Conservation (phyloP, 352 stramenopile genomes). For the Phytophthora ohioensis region DNA sequence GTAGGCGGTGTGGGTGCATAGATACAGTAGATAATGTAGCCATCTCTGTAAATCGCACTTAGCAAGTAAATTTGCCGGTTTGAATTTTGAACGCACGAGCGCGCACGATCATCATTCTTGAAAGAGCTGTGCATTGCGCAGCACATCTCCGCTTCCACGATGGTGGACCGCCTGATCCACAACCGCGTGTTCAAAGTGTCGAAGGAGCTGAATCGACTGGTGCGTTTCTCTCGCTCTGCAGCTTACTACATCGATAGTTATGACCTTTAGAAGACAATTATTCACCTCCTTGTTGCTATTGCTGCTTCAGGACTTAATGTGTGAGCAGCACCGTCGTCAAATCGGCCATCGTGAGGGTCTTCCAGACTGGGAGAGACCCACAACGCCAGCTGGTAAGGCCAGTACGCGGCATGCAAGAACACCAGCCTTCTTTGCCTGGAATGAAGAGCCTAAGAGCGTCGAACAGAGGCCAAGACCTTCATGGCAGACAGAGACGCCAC, state of each 20-base stretch:
- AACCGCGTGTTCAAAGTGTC: slow-evolving; percentile 70
- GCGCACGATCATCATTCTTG: background rate
- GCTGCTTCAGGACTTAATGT: slow-evolving; percentile 47
- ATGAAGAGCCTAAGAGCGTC: slow-evolving; percentile 18
- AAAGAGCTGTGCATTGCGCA: background rate
- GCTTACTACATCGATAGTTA: background rate
- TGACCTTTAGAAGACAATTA: slow-evolving; percentile 1
- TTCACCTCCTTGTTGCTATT: background rate
- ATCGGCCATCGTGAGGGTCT: slow-evolving; percentile 54
- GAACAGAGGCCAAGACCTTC: background rate
- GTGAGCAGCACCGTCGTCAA: slow-evolving; percentile 64
- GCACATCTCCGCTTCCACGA: slow-evolving; percentile 6
- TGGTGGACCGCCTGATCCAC: slow-evolving; percentile 37
- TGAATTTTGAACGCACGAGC: slow-evolving; percentile 12
- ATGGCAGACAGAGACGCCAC: slow-evolving; percentile 28
- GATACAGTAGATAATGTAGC: slow-evolving; percentile 4
- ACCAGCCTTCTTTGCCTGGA: slow-evolving; percentile 68
- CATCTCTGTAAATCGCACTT: slow-evolving; percentile 22
- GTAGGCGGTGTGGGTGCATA: slow-evolving; percentile 1
- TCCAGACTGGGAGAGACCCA: slow-evolving; percentile 52
- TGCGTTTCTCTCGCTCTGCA: slow-evolving; percentile 24
- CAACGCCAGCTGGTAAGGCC: slow-evolving; percentile 49
- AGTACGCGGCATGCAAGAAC: slow-evolving; percentile 25
- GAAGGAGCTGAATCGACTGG: slow-evolving; percentile 52
- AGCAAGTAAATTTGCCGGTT: background rate